phyloP scores from a whole-genome alignment of 2,329 filamentous ascomycete genomes.

The Xylariaceae sp. region DNA sequence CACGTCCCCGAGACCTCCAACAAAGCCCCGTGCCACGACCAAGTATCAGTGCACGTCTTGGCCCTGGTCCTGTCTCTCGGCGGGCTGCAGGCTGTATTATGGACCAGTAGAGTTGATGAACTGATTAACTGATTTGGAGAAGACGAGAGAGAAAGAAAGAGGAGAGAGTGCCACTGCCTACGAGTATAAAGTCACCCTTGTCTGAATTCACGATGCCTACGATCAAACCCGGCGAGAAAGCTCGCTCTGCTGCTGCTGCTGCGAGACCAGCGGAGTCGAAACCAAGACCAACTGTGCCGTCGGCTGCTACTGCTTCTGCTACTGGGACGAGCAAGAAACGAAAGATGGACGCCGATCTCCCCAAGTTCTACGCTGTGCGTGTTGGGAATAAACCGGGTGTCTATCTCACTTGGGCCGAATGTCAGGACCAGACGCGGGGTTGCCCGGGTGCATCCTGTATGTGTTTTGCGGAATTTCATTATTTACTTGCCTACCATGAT shows the following conservation, averaged over 20 bases:
- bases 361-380: constrained; percentile 60
- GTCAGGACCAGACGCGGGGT: constrained; percentile 54
- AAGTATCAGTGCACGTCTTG: constrained; percentile 15
- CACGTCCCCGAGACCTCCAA: constrained; percentile 13
- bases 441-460: constrained; percentile 63
- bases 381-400: constrained; percentile 54
- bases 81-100: constrained; percentile 22
- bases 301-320: constrained; percentile 10
- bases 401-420: constrained; percentile 58
- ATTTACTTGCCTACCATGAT: too few species aligned
- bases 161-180: too few species aligned
- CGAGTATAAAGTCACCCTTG: background rate
- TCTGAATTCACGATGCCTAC: constrained; percentile 25
- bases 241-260: background rate
- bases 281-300: constrained; percentile 3
- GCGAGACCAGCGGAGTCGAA: constrained; percentile 3
- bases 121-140: constrained; percentile 7
- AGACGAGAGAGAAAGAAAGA: too few species aligned
- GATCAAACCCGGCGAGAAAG: constrained; percentile 19
- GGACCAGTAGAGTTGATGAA: constrained; percentile 19
- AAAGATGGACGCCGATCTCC: constrained; percentile 40
- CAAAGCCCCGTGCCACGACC: constrained; percentile 27
- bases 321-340: constrained; percentile 40
- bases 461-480: constrained; percentile 32
- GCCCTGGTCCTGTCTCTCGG: constrained; percentile 9